Base-by-base conservation (phyloP, 192 early-diverging fungal species). In the Mortierella claussenii region DNA sequence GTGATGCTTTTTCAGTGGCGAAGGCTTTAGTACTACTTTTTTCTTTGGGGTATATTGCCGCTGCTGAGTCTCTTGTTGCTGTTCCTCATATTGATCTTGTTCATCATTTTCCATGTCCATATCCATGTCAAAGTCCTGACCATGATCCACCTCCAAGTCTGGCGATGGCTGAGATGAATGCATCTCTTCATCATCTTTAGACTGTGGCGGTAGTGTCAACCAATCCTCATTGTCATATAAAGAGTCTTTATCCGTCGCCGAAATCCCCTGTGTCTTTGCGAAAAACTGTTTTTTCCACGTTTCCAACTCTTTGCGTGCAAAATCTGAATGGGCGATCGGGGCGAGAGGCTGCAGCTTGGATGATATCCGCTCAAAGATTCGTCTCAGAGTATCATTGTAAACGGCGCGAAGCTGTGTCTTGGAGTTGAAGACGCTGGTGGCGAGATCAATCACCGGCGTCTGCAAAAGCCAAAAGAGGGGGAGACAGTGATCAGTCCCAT, bases 401-500 rank as follows among this genome's bases (percentile, higher is more conserved):
- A 69, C 30, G 1, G 47, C 28, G 7, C 32, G 8, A 4, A 59
- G 37, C 12, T 43, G 49, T 24, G 40, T 36, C 0, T 51, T 26
- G 20, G 59, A 37, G 28, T 53, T 60, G 13, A 31, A 28, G 18
- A 69, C 49, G 12, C 28, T 18, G 2, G 18, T 31, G 0, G 66
- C 57, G 27, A 69, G 49, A 26, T 69, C 42, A n/a, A 69, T n/a
- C 0, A 52, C 23, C 18, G 37, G 36, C 10, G 20, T 30, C 66
- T 69, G 21, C 15, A 31, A 2, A 53, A 53, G 31, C 11, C 20
- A 32, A 27, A 53, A 32, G 17, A 43, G 18, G 44, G 18, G 20
- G 31, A 23, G 42, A n/a, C n/a, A n/a, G n/a, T n/a, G n/a, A n/a
- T n/a, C n/a, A n/a, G n/a, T n/a, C n/a, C n/a, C n/a, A n/a, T n/a